Evolutionary conservation across 2,329 filamentous ascomycete genomes (phyloP), one percentile per base, ranked within the genome.

Genomic region (Sporothrix curviconia): DNA sequence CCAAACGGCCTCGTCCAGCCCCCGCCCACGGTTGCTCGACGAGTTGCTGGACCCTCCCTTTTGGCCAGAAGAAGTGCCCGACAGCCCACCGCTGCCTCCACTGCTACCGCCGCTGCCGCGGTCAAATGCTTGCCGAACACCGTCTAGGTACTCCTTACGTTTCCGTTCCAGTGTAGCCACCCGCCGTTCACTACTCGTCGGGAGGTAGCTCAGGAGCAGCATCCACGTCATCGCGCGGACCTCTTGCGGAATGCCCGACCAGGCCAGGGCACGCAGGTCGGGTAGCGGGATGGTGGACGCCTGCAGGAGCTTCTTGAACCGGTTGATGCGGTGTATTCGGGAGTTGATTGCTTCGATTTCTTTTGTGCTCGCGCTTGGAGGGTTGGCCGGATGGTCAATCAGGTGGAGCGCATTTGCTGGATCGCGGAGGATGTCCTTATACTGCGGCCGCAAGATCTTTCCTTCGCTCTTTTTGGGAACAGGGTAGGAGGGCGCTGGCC

Each of bases 221-320:
- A 97, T 92, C 94, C 94, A 99, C n/a, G 92, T 94, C 87, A 99
- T 96, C 52, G 94, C 90, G 57, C 95, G 89, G 17, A 99, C 91
- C 74, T 99, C 95, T 65, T 90, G 87, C 0, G 94, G 95, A 36
- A 97, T 82, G 12, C 94, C 94, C 54, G 92, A 94, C 94, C 95
- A 99, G 30, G 94, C 91, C 32, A 91, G 78, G 58, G 90, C 80
- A 61, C 94, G 83, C 24, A 99, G 78, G 55, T 97, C 92, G 17
- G 87, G 77, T 2, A 97, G 74, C 2, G 90, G 86, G 65, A 99
- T 94, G 1, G 89, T 91, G 40, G 90, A 96, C 22, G 92, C 84
- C 73, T 99, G 94, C 7, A 99, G 78, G 54, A 99, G 89, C 66
- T 87, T 88, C 72, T 99, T 99, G 76, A 99, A 99, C 69, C 97